phyloP scores from a whole-genome alignment of 75 land plant species.

The Picea glauca region DNA sequence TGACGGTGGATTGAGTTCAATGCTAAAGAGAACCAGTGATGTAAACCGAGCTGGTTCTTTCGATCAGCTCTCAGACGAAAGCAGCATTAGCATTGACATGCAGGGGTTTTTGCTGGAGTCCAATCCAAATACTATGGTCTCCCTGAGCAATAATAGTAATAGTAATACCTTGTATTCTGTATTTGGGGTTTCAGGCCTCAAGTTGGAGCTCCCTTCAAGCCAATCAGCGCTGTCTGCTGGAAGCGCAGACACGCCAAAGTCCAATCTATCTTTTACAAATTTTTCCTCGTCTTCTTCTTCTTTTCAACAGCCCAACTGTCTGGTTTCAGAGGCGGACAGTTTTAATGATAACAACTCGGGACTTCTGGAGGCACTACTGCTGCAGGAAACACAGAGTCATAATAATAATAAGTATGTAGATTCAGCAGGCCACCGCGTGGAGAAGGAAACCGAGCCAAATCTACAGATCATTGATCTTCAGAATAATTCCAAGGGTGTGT shows the following conservation, averaged over 20 bases:
- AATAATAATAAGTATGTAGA: neutral
- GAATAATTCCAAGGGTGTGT: neutral
- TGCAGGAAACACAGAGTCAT: neutral
- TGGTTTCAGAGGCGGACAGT: neutral
- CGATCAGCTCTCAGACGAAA: constrained; percentile 18
- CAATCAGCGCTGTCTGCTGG: constrained; percentile 43
- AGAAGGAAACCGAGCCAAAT: neutral
- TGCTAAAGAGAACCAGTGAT: neutral
- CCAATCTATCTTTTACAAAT: constrained; percentile 24
- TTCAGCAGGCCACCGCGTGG: neutral
- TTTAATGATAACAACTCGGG: neutral
- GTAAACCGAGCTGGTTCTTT: constrained; percentile 8
- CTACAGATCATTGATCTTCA: neutral
- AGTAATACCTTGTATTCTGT: neutral
- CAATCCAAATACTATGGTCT: too few relatives aligned
- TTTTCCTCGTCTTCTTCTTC: neutral
- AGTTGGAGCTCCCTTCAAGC: constrained; percentile 56
- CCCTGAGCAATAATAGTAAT: neutral
- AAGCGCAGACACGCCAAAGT: constrained; percentile 33
- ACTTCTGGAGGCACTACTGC: neutral
- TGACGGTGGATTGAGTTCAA: too few relatives aligned
- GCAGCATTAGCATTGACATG: constrained; percentile 5
- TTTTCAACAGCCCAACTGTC: neutral
- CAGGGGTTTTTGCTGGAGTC: too few relatives aligned
- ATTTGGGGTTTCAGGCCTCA: constrained; percentile 19